A percentile compares a stretch with the other conserved stretches of the same genome.
Conservation (phyloP, 179 eudicot genomes). For the Spinacia oleracea region DNA sequence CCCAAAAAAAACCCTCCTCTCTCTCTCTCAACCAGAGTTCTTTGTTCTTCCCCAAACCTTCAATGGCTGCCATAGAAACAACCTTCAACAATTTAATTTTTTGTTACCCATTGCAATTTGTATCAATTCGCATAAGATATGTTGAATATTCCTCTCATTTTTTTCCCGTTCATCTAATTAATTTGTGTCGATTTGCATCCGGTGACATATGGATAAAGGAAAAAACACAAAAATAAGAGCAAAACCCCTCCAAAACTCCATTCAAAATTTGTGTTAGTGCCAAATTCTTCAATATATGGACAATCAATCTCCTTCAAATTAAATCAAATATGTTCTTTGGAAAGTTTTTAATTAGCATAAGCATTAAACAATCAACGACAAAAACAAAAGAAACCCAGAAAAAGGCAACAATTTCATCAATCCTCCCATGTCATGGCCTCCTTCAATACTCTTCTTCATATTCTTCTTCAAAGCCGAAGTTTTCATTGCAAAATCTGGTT, state of each 20-base stretch:
- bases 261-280: not conserved
- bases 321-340: not conserved
- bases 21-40: too few species aligned
- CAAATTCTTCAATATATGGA: not conserved
- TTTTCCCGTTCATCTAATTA: too few species aligned
- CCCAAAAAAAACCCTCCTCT: too few species aligned
- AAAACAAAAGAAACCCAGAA: not conserved
- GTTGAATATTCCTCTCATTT: too few species aligned
- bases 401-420: conserved; percentile 31
- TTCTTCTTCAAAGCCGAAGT: conserved; percentile 15
- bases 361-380: not conserved
- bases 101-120: too few species aligned
- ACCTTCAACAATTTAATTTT: too few species aligned
- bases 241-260: conserved; percentile 10
- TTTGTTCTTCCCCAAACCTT: too few species aligned
- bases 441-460: conserved; percentile 17
- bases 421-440: conserved; percentile 18
- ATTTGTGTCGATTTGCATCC: too few species aligned
- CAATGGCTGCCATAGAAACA: too few species aligned
- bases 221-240: conserved; percentile 16
- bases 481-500: conserved; percentile 19
- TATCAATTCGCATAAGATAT: too few species aligned
- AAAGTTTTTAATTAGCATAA: too few species aligned
- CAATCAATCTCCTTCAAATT: not conserved
- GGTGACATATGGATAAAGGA: conserved; percentile 34